These are phyloP conservation scores for Neurospora africana DNA, from an alignment of 495 filamentous ascomycete genomes.

Conservation along the genomic window DNA sequence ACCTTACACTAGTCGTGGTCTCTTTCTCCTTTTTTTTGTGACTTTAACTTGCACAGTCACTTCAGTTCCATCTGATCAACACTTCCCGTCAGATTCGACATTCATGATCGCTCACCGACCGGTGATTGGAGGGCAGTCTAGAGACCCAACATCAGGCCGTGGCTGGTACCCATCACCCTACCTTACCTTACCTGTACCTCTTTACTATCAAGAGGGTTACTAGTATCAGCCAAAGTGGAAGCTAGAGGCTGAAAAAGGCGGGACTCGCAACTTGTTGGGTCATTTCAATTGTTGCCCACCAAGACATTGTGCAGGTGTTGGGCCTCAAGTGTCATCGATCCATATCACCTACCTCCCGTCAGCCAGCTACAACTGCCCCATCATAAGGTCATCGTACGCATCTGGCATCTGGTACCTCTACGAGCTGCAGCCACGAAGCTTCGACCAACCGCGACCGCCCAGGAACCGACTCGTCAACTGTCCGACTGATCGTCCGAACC, in stretches of 20 bases:
- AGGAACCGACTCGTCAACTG: not conserved
- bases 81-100: not conserved
- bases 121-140: not conserved
- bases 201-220: not conserved
- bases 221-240: not conserved
- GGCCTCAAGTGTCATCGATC: not conserved
- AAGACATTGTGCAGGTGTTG: not conserved
- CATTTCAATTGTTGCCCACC: not conserved
- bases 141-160: not conserved
- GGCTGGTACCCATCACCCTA: not conserved
- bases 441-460: not conserved
- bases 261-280: not conserved
- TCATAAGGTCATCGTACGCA: not conserved
- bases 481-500: not conserved
- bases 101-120: not conserved
- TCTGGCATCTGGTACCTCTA: not conserved
- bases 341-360: not conserved
- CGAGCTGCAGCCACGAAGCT: not conserved
- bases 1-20: not conserved
- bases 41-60: not conserved
- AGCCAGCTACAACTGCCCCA: not conserved
- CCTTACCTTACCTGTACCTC: not conserved
- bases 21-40: slow-evolving; percentile 3
- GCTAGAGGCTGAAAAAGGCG: not conserved
- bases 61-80: slow-evolving; percentile 2